These are phyloP conservation scores for Mortierella sp. DNA, from an alignment of 371 early-diverging fungal species.

Conservation along the genomic window DNA sequence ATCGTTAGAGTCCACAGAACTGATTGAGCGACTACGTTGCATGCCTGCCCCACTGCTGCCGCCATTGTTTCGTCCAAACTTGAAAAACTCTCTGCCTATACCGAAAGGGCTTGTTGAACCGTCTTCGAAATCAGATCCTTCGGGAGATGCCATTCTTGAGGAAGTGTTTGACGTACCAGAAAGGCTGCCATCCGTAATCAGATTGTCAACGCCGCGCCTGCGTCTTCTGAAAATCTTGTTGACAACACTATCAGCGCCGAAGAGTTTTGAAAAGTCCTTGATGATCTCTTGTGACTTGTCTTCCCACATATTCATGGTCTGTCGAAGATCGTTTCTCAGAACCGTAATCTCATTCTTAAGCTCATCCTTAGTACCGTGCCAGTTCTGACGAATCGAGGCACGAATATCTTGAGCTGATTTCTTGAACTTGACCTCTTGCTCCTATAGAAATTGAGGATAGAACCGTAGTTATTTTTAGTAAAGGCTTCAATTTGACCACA, in stretches of 20 bases:
- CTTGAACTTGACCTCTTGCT: conserved; percentile 82
- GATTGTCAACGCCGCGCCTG: conserved; percentile 26
- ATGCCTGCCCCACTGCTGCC: conserved; percentile 16
- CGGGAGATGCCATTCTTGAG: conserved; percentile 47
- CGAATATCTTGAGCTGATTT: conserved; percentile 77
- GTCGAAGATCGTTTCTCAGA: conserved; percentile 73
- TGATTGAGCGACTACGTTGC: conserved; percentile 46
- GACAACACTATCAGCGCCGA: conserved; percentile 77
- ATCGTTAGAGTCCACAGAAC: conserved; percentile 35
- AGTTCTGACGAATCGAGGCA: conserved; percentile 72
- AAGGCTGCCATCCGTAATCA: conserved; percentile 32
- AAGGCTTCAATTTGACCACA: neutral
- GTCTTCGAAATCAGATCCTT: conserved; percentile 47
- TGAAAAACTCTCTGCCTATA: conserved; percentile 38
- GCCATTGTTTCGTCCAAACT: conserved; percentile 26
- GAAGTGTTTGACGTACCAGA: conserved; percentile 40
- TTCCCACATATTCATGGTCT: conserved; percentile 79
- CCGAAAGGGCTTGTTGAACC: conserved; percentile 28
- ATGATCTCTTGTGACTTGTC: conserved; percentile 79
- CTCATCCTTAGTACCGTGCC: conserved; percentile 70
- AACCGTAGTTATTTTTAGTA: neutral
- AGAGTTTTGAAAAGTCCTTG: conserved; percentile 76
- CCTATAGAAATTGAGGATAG: conserved; percentile 49
- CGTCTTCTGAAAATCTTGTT: conserved; percentile 58
- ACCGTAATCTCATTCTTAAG: conserved; percentile 68